These are phyloP conservation scores for Euryodendron excelsum DNA, from an alignment of 148 eudicot species.

Conservation along the genomic window DNA sequence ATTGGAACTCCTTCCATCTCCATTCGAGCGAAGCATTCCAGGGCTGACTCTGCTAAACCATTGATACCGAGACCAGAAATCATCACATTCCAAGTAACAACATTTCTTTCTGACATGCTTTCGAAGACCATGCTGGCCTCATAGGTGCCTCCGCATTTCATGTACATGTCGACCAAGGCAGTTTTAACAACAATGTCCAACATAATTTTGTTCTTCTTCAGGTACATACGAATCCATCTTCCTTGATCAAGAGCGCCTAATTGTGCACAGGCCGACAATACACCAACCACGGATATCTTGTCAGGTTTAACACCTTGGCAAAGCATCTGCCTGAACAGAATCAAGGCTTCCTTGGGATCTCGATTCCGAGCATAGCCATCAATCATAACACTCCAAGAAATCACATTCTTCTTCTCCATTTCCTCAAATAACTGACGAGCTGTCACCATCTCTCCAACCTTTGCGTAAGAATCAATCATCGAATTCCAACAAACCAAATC, in stretches of 20 bases:
- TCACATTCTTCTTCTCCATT: conserved; percentile 15
- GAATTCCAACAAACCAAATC: conserved; percentile 20
- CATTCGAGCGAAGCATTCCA: conserved; percentile 18
- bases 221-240: conserved; percentile 22
- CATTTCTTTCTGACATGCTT: conserved; percentile 18
- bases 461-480: conserved; percentile 19
- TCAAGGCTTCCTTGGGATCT: conserved; percentile 19
- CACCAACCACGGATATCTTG: conserved; percentile 12
- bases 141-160: conserved; percentile 21
- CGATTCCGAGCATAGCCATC: conserved; percentile 16
- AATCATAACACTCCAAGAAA: conserved; percentile 22
- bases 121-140: conserved; percentile 14
- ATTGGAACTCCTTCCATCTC: conserved; percentile 14
- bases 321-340: conserved; percentile 23
- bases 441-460: conserved; percentile 19
- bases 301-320: conserved; percentile 15
- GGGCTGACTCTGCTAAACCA: conserved; percentile 15
- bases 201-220: conserved; percentile 18
- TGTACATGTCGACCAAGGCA: conserved; percentile 25
- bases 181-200: conserved; percentile 19
- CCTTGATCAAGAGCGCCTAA: conserved; percentile 29
- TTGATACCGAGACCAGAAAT: conserved; percentile 22
- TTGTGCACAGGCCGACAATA: conserved; percentile 19
- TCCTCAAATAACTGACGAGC: conserved; percentile 11
- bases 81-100: conserved; percentile 25